A percentile compares a stretch with the other conserved stretches of the same genome.
These are phyloP conservation scores for Aureobasidium musti DNA, from an alignment of 2,329 filamentous ascomycete genomes.

Conservation along the genomic window DNA sequence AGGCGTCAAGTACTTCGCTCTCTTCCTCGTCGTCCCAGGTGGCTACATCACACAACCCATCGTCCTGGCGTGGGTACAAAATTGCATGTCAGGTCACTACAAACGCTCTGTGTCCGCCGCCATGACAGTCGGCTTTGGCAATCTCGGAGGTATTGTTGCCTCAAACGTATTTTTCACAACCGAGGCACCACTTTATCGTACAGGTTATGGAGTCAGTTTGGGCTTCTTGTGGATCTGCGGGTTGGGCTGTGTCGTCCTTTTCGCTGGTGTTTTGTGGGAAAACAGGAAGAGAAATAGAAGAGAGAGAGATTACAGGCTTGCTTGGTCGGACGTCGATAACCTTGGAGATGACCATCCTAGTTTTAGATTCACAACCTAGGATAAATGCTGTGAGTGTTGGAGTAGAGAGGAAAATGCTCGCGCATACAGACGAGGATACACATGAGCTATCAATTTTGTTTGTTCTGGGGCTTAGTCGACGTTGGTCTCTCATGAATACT, in stretches of 20 bases:
- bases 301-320: conserved; percentile 50
- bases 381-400: neutral
- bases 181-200: conserved; percentile 53
- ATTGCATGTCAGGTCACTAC: conserved; percentile 60
- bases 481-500: no score
- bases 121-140: conserved; percentile 56
- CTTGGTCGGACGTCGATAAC: conserved; percentile 49
- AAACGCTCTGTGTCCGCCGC: conserved; percentile 58
- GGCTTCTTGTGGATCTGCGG: conserved; percentile 52
- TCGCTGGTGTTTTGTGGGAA: conserved; percentile 47
- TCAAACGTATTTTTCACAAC: conserved; percentile 54
- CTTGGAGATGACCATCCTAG: conserved; percentile 56
- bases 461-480: no score
- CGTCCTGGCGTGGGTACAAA: conserved; percentile 58
- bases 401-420: neutral
- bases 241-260: conserved; percentile 46
- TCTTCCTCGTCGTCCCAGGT: conserved; percentile 58
- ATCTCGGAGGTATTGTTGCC: conserved; percentile 54
- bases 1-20: conserved; percentile 56
- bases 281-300: conserved; percentile 53
- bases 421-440: neutral
- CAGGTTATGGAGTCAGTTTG: conserved; percentile 54
- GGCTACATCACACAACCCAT: conserved; percentile 59
- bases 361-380: conserved; percentile 47
- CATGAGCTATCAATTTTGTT: no score